Evolutionary conservation across 2,329 filamentous ascomycete genomes (phyloP).

Genomic region (Waltergamsia citrina): DNA sequence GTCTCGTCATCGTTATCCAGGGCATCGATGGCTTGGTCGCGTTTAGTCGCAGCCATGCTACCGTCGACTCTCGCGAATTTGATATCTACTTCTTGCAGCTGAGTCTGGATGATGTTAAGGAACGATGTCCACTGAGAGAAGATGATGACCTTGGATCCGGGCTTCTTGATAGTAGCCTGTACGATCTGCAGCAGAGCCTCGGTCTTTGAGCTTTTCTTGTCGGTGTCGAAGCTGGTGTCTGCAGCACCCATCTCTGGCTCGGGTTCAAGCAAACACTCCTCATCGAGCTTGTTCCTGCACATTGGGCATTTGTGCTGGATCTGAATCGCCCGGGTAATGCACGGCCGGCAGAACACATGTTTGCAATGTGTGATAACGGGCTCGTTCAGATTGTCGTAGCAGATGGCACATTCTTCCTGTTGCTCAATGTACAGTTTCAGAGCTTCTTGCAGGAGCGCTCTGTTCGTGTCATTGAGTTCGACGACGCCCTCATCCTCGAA

Average conservation of each 20-base stretch:
- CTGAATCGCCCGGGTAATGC: slow-evolving; percentile 66
- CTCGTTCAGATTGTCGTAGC: slow-evolving; percentile 60
- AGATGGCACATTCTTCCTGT: slow-evolving; percentile 77
- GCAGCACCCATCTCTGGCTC: slow-evolving; percentile 38
- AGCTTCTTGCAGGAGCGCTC: slow-evolving; percentile 61
- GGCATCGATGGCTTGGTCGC: slow-evolving; percentile 62
- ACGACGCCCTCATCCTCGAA: slow-evolving; percentile 61
- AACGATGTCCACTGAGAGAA: slow-evolving; percentile 75
- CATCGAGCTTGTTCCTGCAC: slow-evolving; percentile 61
- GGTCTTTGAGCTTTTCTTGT: slow-evolving; percentile 71
- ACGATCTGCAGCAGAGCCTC: slow-evolving; percentile 70
- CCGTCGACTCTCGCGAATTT: slow-evolving; percentile 70
- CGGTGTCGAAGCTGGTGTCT: slow-evolving; percentile 43
- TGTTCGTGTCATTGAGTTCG: slow-evolving; percentile 62
- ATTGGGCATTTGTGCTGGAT: slow-evolving; percentile 75
- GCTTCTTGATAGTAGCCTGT: slow-evolving; percentile 54
- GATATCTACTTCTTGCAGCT: slow-evolving; percentile 51
- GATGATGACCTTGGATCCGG: slow-evolving; percentile 58
- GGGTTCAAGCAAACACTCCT: slow-evolving; percentile 54
- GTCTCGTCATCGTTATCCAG: slow-evolving; percentile 59
- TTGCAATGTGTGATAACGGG: slow-evolving; percentile 82
- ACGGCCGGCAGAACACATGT: slow-evolving; percentile 66
- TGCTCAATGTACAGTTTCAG: slow-evolving; percentile 69
- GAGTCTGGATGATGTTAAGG: slow-evolving; percentile 59
- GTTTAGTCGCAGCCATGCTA: slow-evolving; percentile 58